Evolutionary conservation across 208 protist genomes (phyloP).

Genomic region (Trypanosoma melophagium): DNA sequence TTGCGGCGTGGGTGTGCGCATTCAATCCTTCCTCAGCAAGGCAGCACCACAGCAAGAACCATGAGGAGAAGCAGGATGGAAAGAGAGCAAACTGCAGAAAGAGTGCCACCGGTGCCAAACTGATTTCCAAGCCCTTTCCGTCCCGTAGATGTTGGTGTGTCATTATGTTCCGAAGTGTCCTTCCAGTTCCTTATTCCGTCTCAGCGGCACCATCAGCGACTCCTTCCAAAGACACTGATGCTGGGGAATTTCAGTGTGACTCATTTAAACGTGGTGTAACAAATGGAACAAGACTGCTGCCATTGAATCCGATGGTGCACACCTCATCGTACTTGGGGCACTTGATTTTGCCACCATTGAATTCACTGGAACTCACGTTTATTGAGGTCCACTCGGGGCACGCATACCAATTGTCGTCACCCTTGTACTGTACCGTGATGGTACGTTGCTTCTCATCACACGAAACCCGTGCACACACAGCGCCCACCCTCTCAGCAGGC

Average conservation of each 20-base stretch:
- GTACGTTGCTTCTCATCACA: slow-evolving; percentile 6
- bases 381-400: slow-evolving; percentile 8
- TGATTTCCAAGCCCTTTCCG: too few species aligned
- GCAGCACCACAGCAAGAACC: too few species aligned
- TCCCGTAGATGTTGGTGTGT: too few species aligned
- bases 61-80: too few species aligned
- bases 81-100: too few species aligned
- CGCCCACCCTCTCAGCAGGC: not conserved
- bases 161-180: too few species aligned
- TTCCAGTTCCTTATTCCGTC: too few species aligned
- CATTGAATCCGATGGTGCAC: slow-evolving; percentile 10
- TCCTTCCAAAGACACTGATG: too few species aligned
- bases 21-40: too few species aligned
- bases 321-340: slow-evolving; percentile 26
- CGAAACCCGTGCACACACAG: slow-evolving; percentile 27
- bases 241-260: too few species aligned
- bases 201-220: too few species aligned
- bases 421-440: slow-evolving; percentile 6
- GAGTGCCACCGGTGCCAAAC: not conserved
- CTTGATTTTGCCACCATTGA: slow-evolving; percentile 4
- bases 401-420: not conserved
- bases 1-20: too few species aligned
- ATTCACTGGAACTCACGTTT: not conserved
- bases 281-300: not conserved
- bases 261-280: not conserved